Evolutionary conservation across 306 rosid species (phyloP), one percentile per base, ranked within the genome.

Genomic region (Quercus aquifolioides): DNA sequence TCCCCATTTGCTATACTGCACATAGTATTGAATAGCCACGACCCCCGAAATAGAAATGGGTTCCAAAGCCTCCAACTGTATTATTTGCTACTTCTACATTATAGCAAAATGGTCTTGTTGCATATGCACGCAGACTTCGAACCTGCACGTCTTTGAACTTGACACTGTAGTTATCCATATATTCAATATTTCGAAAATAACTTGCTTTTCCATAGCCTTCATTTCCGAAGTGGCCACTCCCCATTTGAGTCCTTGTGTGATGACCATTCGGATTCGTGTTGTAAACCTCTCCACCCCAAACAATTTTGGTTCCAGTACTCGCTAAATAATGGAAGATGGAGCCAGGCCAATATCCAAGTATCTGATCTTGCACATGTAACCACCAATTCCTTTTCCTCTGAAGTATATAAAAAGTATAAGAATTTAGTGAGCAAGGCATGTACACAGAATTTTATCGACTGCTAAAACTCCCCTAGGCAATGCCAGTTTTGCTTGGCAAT

Each of bases 231-330:
- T 73, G 83, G 21, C 82, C 69, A n/a, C 86, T 78, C 33, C 86
- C 86, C 86, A 83, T 83, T 6, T 83, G 77, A 59, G 86, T 83
- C 1, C 17, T 3, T 2, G 86, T 69, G 69, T 83, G 86, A 51
- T 1, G 80, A 14, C 77, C 76, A 2, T 4, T 69, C 5, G 1
- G 1, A 2, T 38, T 5, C 10, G 54, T 2, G 54, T 74, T 74
- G 15, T 21, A 14, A 15, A 83, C 52, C 80, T 83, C 86, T 1
- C 86, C 80, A 17, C 83, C 86, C 67, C 68, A 78, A 5, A 1
- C 10, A 7, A 82, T 1, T 4, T 0, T 0, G 7, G 74, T 25
- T 1, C 69, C 71, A 17, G 75, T 23, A 13, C 69, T 51, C 11
- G 1, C 41, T 11, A 83, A 58, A 6, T 4, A 10, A 26, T 60